A percentile compares a stretch with the other conserved stretches of the same genome.
phyloP scores from a whole-genome alignment of 2,329 filamentous ascomycete species.

The Aspergillus candidus region DNA sequence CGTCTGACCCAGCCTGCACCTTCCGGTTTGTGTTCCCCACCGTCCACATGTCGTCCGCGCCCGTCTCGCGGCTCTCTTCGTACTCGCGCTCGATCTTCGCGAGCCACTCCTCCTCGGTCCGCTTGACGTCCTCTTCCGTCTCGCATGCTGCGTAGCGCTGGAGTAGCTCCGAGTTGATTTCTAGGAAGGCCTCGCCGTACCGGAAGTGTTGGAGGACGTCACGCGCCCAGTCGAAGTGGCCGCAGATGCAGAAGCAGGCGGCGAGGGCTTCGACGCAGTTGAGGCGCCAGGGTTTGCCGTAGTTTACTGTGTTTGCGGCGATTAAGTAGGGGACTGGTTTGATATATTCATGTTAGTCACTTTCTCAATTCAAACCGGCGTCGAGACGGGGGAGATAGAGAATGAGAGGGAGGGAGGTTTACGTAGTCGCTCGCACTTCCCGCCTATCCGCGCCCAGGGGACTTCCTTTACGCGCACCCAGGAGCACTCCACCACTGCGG shows the following conservation, averaged over 20 bases:
- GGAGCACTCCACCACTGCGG: conserved; percentile 93
- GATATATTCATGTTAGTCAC: not conserved
- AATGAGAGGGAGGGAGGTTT: conserved; percentile 15
- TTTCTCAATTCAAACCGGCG: not conserved
- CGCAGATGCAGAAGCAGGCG: conserved; percentile 88
- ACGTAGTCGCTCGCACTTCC: conserved; percentile 78
- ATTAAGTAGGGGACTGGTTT: conserved; percentile 76
- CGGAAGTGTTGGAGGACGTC: conserved; percentile 76
- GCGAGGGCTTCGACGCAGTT: conserved; percentile 96
- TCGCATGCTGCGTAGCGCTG: conserved; percentile 78
- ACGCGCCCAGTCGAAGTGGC: conserved; percentile 83
- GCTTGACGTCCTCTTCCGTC: conserved; percentile 76
- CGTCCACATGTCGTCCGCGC: conserved; percentile 72
- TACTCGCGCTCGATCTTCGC: conserved; percentile 86
- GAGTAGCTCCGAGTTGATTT: conserved; percentile 79
- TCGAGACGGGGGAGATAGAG: no score
- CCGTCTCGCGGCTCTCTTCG: conserved; percentile 61
- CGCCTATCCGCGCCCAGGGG: conserved; percentile 84
- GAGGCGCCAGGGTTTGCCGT: conserved; percentile 87
- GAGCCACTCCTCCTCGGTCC: conserved; percentile 81
- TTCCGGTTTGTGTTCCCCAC: conserved; percentile 78
- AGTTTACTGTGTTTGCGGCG: conserved; percentile 94
- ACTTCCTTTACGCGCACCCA: conserved; percentile 92
- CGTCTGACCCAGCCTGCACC: conserved; percentile 44
- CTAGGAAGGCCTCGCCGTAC: conserved; percentile 80